phyloP scores from a whole-genome alignment of 768 basidiomycete species.

The Phylloporus sp. region DNA sequence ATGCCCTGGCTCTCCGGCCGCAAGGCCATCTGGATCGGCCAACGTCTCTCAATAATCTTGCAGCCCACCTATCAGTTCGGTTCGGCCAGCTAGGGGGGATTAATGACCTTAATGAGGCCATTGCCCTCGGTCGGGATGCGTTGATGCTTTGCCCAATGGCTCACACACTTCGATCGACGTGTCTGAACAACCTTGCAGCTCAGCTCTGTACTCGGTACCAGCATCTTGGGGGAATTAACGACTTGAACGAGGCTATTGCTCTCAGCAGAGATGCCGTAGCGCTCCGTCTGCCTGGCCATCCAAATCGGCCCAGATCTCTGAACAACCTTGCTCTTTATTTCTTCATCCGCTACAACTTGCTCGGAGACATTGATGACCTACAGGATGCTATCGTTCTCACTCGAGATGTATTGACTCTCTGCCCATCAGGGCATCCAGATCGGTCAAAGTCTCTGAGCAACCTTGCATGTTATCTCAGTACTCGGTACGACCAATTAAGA shows the following conservation, averaged over 20 bases:
- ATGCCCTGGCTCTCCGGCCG: neutral
- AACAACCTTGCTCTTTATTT: neutral
- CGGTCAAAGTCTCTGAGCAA: neutral
- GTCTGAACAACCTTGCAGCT: neutral
- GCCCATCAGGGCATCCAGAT: neutral
- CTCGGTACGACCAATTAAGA: neutral
- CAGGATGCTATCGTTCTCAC: neutral
- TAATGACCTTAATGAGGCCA: neutral
- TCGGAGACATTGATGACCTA: neutral
- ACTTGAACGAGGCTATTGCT: neutral
- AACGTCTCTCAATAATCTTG: neutral
- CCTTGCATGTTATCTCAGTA: neutral
- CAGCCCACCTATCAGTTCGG: neutral
- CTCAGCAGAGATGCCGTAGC: neutral
- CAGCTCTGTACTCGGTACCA: neutral
- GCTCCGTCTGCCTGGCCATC: neutral
- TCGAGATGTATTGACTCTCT: neutral
- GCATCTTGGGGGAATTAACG: neutral
- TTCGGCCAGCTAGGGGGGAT: neutral
- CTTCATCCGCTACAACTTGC: neutral
- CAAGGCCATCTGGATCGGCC: neutral
- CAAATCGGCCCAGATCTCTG: neutral
- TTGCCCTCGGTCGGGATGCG: neutral
- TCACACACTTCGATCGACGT: neutral
- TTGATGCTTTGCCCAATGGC: neutral